These are phyloP conservation scores for Trichothecium roseum DNA, from an alignment of 2,329 filamentous ascomycete species.

Conservation along the genomic window DNA sequence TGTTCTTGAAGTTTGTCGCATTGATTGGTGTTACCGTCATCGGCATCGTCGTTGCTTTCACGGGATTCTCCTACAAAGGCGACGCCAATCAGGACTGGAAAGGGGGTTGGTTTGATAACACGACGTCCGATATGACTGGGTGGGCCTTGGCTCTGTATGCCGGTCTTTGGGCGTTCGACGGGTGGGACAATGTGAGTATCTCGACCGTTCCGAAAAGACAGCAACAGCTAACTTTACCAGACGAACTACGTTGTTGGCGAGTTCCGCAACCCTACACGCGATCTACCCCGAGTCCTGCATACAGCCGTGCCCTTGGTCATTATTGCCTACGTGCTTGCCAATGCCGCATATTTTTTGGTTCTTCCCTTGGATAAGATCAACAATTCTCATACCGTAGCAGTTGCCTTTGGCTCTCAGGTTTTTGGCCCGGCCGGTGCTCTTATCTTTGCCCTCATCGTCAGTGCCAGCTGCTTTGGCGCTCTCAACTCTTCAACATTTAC, in stretches of 20 bases:
- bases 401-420: conserved; percentile 82
- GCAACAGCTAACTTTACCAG: conserved; percentile 32
- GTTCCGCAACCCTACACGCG: conserved; percentile 81
- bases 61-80: conserved; percentile 70
- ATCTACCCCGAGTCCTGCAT: conserved; percentile 90
- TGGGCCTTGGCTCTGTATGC: conserved; percentile 95
- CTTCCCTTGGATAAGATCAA: conserved; percentile 73
- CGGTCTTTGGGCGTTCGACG: conserved; percentile 95
- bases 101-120: conserved; percentile 80
- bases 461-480: conserved; percentile 85
- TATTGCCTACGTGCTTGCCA: conserved; percentile 78
- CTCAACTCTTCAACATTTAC: conserved; percentile 94
- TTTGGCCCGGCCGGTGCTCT: conserved; percentile 78
- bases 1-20: conserved; percentile 94
- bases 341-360: conserved; percentile 89
- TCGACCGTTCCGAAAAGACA: not conserved
- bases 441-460: conserved; percentile 78
- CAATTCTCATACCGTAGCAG: conserved; percentile 86
- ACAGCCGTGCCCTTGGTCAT: conserved; percentile 95
- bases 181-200: conserved; percentile 88
- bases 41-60: conserved; percentile 80
- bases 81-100: conserved; percentile 79
- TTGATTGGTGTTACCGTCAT: conserved; percentile 77
- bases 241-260: conserved; percentile 97
- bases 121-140: conserved; percentile 65